These are phyloP conservation scores for Nepenthes mirabilis DNA, from an alignment of 148 eudicot species.

Conservation along the genomic window DNA sequence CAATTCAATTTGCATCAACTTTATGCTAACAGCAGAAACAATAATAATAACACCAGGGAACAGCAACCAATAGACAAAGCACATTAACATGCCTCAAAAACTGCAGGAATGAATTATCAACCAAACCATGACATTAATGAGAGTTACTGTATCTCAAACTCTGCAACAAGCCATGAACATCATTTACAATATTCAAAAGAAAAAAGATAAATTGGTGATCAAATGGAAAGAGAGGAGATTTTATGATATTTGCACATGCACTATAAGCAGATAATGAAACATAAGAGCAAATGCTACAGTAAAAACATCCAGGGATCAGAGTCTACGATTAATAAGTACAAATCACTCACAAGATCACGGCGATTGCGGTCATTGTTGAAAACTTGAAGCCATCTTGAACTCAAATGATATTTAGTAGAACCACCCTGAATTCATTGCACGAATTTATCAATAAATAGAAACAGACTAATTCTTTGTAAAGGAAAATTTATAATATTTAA, in stretches of 20 bases:
- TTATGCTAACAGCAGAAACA: too few species aligned
- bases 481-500: not conserved
- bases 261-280: not conserved
- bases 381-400: constrained; percentile 88
- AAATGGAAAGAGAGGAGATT: too few species aligned
- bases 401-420: constrained; percentile 87
- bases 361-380: constrained; percentile 92
- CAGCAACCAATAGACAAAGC: too few species aligned
- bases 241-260: not conserved
- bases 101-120: too few species aligned
- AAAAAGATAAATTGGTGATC: too few species aligned
- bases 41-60: too few species aligned
- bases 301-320: not conserved
- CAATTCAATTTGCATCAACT: too few species aligned
- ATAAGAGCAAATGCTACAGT: not conserved
- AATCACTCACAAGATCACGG: constrained; percentile 90
- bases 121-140: too few species aligned
- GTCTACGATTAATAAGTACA: not conserved
- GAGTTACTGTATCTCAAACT: too few species aligned
- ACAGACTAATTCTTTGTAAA: not conserved
- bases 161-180: too few species aligned
- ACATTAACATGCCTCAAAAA: too few species aligned
- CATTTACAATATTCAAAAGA: too few species aligned
- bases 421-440: constrained; percentile 59
- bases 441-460: not conserved